Evolutionary conservation across 352 stramenopile species (phyloP), one percentile per base, ranked within the genome.

Genomic region (Phytophthora meadii): DNA sequence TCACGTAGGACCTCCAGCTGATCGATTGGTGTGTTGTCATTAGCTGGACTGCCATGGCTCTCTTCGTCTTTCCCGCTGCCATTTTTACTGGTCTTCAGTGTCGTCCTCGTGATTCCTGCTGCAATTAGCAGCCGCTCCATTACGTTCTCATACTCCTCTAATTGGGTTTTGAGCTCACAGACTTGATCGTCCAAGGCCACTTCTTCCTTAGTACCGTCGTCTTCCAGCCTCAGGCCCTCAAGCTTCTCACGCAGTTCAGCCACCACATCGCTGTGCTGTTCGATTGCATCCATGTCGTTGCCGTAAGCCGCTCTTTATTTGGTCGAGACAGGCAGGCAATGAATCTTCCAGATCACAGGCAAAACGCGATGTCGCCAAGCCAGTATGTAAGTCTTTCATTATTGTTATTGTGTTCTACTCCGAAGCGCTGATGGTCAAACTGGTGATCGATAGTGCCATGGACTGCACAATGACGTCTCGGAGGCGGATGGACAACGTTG

Each of bases 391-490:
- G 27, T 30, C 27, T 30, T 30, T 8, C n/a, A 19, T 22, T 42
- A 42, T 42, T 19, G 37, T 22, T 42, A 42, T 42, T 19, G 37
- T 42, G 11, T 19, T 30, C 28, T 48, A 30, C n/a, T 15, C 17
- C 10, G 42, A 48, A 5, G 19, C 8, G 42, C 22, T 30, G 84
- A 88, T 24, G 15, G 45, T 63, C 19, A 55, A 17, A 15, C n/a
- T 64, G 25, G 36, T 54, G 17, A 55, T 47, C 0, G 45, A 55
- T 2, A 32, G 44, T 17, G 36, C 55, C 55, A 92, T 89, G 34
- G 70, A 87, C 51, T 88, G 73, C 62, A 89, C 87, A 24, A 89
- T 68, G 9, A 87, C 70, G 37, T 89, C 82, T 8, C 82, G 76
- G 40, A 92, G 69, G 17, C 77, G 67, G 54, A 85, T 85, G 56